Percentiles rank a stretch among this genome's conserved stretches.
Evolutionary conservation across 768 basidiomycete species (phyloP).

Genomic region (Royoungia palumana): DNA sequence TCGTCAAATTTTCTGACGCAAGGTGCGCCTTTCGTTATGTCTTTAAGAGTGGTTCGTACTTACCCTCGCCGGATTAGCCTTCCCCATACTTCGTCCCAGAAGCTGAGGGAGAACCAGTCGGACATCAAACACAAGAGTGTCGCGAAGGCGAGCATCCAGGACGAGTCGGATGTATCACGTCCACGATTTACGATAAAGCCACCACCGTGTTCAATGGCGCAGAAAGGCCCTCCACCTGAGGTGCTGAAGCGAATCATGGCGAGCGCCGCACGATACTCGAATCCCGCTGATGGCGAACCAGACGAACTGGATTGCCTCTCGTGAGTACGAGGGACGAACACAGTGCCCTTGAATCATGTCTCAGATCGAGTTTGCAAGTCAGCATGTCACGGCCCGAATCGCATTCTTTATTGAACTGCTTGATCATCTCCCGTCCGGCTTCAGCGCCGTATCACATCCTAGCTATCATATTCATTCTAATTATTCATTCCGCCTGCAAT

Average conservation of each 20-base stretch:
- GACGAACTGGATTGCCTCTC: constrained; percentile 48
- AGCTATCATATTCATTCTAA: not conserved
- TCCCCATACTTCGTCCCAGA: constrained; percentile 22
- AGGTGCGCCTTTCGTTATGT: constrained; percentile 9
- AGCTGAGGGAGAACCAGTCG: constrained; percentile 35
- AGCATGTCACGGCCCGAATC: no score
- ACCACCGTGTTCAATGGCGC: constrained; percentile 9
- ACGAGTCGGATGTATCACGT: not conserved
- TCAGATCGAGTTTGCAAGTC: not conserved
- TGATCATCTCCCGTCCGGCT: not conserved
- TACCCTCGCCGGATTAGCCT: constrained; percentile 1
- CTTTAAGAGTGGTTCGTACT: not conserved
- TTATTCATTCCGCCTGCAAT: no score
- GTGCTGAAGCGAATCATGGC: constrained; percentile 38
- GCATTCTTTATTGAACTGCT: not conserved
- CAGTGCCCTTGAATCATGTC: not conserved
- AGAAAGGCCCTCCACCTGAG: constrained; percentile 38
- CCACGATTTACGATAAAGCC: not conserved
- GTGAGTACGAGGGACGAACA: constrained; percentile 20
- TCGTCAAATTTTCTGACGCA: constrained; percentile 12
- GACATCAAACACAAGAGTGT: not conserved
- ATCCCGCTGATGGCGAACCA: constrained; percentile 34
- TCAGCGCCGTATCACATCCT: not conserved
- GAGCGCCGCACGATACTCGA: constrained; percentile 20
- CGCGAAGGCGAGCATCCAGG: not conserved